Conservation (phyloP, 768 basidiomycete species). For the Mycena filopes region DNA sequence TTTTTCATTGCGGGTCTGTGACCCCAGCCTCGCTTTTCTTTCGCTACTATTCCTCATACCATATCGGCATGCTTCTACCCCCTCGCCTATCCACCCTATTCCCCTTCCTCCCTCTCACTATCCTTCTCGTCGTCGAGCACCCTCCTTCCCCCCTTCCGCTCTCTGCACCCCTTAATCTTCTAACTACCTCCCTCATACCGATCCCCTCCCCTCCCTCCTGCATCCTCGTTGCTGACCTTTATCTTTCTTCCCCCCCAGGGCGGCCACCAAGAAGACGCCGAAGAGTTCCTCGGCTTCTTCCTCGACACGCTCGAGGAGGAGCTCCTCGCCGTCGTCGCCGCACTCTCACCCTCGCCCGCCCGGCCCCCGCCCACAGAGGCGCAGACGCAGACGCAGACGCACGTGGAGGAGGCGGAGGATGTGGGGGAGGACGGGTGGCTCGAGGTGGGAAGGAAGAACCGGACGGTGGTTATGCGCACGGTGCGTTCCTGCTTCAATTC, state of each 20-base stretch:
- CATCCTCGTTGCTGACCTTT: constrained; percentile 3
- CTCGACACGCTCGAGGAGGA: constrained; percentile 96
- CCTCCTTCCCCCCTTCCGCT: neutral
- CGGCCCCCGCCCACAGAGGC: neutral
- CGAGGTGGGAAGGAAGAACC: constrained; percentile 93
- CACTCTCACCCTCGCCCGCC: constrained; percentile 56
- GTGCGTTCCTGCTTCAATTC: constrained; percentile 57
- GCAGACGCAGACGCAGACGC: too few relatives aligned
- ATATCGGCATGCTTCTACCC: too few relatives aligned
- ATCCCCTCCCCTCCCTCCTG: neutral
- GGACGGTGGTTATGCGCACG: constrained; percentile 80
- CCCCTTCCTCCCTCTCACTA: neutral
- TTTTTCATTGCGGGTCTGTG: neutral
- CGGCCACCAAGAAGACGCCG: constrained; percentile 97
- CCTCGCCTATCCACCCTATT: too few relatives aligned
- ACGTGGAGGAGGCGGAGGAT: constrained; percentile 46
- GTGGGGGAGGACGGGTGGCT: constrained; percentile 81
- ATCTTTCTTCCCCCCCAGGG: constrained; percentile 53
- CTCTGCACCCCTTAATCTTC: too few relatives aligned
- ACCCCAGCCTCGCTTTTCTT: too few relatives aligned
- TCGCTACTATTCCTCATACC: neutral
- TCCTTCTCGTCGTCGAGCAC: neutral
- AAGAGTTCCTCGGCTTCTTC: constrained; percentile 98
- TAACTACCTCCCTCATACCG: neutral
- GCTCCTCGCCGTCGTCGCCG: constrained; percentile 71